Base-by-base conservation (phyloP, 2,329 filamentous ascomycete species). In the Capronia epimyces region DNA sequence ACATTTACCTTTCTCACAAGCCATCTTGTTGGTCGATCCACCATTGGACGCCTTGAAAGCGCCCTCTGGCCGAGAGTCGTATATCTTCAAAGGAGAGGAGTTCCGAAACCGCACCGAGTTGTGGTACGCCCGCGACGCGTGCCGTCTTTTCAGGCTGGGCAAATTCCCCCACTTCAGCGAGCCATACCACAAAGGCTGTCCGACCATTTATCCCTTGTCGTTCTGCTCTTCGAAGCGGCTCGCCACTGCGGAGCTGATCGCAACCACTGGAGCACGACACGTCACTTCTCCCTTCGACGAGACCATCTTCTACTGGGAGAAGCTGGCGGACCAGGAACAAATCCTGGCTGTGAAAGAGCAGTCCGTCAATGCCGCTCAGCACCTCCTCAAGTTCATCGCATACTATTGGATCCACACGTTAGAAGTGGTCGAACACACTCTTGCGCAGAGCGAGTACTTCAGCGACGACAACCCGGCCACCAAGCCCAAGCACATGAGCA, bases 381-480 rank as follows among this genome's bases (percentile, higher is more conserved):
- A 43, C 22, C 18, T 43, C 9, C n/a, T 43, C 4, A 43, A 43
- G 40, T 43, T 27, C 21, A 15, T 43, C 40, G 40, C 40, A 21
- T 43, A 43, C 22, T 15, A 43, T 27, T 43, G 40, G 40, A 43
- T 27, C n/a, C 18, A 43, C 24, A 27, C 40, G n/a, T 15, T 43
- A 9, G 40, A 43, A 27, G 20, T 43, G 18, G n/a, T 43, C n/a
- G 24, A 9, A 8, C 40, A 43, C 22, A 43, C 40, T 7, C 40
- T 43, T 12, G 40, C 40, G 8, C 40, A 43, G n/a, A 43, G 40
- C 24, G 40, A 43, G n/a, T 43, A 43, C 22, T 43, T 43, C 40
- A 43, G 40, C 40, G 40, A 43, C 22, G 40, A 43, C 40, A 43
- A 43, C 24, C 40, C 40, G 12, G 40, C 40, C 22, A 43, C 40